Evolutionary conservation across 2,329 filamentous ascomycete species (phyloP), one percentile per base, ranked within the genome.

Genomic region (Aphanoascus verrucosus): DNA sequence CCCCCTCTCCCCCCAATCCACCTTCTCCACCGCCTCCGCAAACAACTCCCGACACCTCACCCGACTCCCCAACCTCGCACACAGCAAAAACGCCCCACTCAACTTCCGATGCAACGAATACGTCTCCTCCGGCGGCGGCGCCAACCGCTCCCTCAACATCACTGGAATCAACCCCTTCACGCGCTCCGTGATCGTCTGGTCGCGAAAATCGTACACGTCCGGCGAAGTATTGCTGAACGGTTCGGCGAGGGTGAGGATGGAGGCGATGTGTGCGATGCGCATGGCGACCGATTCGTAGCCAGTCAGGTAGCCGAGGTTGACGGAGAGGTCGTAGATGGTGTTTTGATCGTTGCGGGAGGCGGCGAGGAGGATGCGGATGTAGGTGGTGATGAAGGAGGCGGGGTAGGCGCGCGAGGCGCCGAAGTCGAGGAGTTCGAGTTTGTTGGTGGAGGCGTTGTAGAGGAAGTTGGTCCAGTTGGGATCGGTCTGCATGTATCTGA

Each of bases 381-480:
- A 98, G 14, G 81, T 82, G 1, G 77, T 72, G 54, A 97, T 83
- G 64, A 98, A 98, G 12, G 79, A 73, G 38, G 81, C 77, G 0
- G 90, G 88, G 65, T 84, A 98, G 60, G 89, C 91, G 62, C 93
- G 79, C 17, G 85, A 89, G 35, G 93, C 93, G 55, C 93, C 93
- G 69, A 98, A 98, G 70, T 98, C 94, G 50, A 98, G 82, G 0
- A 98, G 80, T 69, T 95, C 90, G 12, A 98, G 83, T 64, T 82
- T 85, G 62, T 82, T 74, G 3, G 77, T 81, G 17, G 74, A 62
- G 1, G 82, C 74, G 62, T 97, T 93, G 76, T 88, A 98, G 17
- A 97, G 77, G 69, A 98, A 98, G 70, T 98, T 98, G 34, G 91
- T 97, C 93, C 93, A 98, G 75, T 98, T 98, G 40, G 93, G 93